Evolutionary conservation across 2,329 filamentous ascomycete genomes (phyloP), one percentile per base, ranked within the genome.

Genomic region (Alternaria angustiovoidea): DNA sequence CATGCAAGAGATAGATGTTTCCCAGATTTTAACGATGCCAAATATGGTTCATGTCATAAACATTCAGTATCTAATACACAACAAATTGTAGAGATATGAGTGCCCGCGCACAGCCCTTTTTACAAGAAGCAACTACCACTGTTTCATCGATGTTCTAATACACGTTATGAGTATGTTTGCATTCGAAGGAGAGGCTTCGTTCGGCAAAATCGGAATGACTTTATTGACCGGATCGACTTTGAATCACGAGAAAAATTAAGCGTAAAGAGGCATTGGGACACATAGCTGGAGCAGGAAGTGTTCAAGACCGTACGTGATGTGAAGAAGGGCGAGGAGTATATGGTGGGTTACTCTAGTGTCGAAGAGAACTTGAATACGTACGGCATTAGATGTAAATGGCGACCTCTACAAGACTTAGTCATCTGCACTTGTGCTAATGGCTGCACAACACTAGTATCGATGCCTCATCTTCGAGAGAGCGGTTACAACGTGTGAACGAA

Each of bases 401-500:
- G 26, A 4, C 3, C 11, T n/a, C 4, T 47, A 18, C 9, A 32
- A 47, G n/a, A 32, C 9, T 3, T 28, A 14, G 24, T 7, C 24
- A 26, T 26, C 24, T 26, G 24, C 24, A 26, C 24, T 26, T 26
- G 24, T 26, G 24, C 24, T 26, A 47, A 8, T 11, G n/a, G 7
- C 26, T 18, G 43, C 26, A 32, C 20, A 16, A 34, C 5, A n/a
- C 0, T 32, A 16, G 32, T 36, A 12, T 36, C 2, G 14, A 36
- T 3, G 18, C 24, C 18, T 48, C 12, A 48, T 9, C 11, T 5
- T 41, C 5, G 9, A 11, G 0, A 24, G 6, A 30, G 18, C 46
- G 0, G 22, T n/a, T 9, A 0, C 3, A 2, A 16, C 11, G 1
- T 36, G 1, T 9, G 32, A 24, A 22, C 2, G 11, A 11, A n/a